Conservation (phyloP, 164 flowering plant species). For the Warburgia ugandensis region DNA sequence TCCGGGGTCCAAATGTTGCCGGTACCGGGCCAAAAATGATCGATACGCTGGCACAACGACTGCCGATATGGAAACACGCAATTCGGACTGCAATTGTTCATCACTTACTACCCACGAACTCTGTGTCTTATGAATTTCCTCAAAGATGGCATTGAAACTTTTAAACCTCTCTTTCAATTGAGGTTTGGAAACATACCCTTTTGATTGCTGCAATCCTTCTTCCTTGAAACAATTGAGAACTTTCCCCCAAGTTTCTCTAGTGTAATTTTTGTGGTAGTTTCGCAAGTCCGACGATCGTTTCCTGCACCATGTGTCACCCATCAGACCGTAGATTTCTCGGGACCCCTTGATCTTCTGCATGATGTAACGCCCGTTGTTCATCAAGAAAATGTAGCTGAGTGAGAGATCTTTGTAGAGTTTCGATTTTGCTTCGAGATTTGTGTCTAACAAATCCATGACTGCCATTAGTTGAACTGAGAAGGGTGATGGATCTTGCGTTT, state of each 20-base stretch:
- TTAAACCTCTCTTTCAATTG: constrained; percentile 77
- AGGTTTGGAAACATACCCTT: constrained; percentile 54
- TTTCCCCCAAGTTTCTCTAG: constrained; percentile 74
- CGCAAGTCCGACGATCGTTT: constrained; percentile 55
- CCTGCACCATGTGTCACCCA: constrained; percentile 62
- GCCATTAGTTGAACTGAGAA: constrained; percentile 35
- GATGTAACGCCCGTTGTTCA: constrained; percentile 89
- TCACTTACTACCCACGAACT: constrained; percentile 82
- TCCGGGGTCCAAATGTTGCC: constrained; percentile 51
- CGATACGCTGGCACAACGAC: constrained; percentile 86
- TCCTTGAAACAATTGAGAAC: constrained; percentile 45
- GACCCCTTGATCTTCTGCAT: constrained; percentile 73
- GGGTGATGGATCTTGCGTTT: constrained; percentile 21
- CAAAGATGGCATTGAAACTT: constrained; percentile 58
- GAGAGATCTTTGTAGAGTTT: constrained; percentile 62
- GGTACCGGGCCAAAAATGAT: constrained; percentile 69
- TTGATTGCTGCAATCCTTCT: constrained; percentile 41
- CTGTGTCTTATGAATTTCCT: constrained; percentile 78
- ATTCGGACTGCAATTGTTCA: constrained; percentile 83
- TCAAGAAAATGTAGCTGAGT: constrained; percentile 58
- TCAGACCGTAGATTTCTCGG: constrained; percentile 37
- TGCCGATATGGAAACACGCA: constrained; percentile 65
- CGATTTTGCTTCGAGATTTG: constrained; percentile 55
- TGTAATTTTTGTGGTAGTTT: constrained; percentile 69
- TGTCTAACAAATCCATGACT: constrained; percentile 59